Evolutionary conservation across 805 yeast genomes (phyloP).

Genomic region (Metschnikowia proteae): DNA sequence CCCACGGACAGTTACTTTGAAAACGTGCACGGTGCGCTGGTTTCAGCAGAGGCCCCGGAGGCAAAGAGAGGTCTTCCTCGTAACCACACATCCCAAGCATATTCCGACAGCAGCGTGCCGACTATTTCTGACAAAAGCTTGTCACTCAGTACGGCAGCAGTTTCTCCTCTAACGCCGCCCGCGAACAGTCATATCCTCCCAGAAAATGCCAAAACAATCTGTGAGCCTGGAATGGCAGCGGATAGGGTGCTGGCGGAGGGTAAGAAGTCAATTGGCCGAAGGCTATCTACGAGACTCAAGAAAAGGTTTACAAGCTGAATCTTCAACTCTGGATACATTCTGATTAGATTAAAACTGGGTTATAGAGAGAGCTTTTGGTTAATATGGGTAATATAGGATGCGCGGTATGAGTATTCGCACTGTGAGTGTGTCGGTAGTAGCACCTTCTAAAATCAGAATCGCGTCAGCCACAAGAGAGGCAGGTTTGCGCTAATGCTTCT

Average conservation of each 20-base stretch:
- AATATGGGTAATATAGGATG: not conserved
- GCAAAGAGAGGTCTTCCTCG: not conserved
- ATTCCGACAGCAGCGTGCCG: not conserved
- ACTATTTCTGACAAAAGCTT: not conserved
- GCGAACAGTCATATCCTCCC: constrained; percentile 2
- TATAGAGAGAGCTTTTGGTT: not conserved
- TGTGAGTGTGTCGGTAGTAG: not conserved
- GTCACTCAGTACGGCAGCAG: not conserved
- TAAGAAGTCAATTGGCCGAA: constrained; percentile 8
- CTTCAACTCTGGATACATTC: not conserved
- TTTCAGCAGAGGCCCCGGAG: not conserved
- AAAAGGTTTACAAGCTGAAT: not conserved
- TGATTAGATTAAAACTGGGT: not conserved
- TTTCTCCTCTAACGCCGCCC: constrained; percentile 6
- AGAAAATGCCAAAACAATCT: not conserved
- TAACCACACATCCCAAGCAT: not conserved
- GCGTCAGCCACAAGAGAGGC: not conserved
- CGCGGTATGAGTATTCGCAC: not conserved
- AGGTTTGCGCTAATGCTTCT: not conserved
- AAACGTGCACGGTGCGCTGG: not conserved
- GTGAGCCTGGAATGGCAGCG: not conserved
- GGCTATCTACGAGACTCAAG: constrained; percentile 9
- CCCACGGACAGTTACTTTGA: constrained; percentile 3
- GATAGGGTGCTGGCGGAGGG: not conserved
- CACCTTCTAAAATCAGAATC: not conserved